These are phyloP conservation scores for Musa itinerans DNA, from an alignment of 176 grass and related monocot species.

Conservation along the genomic window DNA sequence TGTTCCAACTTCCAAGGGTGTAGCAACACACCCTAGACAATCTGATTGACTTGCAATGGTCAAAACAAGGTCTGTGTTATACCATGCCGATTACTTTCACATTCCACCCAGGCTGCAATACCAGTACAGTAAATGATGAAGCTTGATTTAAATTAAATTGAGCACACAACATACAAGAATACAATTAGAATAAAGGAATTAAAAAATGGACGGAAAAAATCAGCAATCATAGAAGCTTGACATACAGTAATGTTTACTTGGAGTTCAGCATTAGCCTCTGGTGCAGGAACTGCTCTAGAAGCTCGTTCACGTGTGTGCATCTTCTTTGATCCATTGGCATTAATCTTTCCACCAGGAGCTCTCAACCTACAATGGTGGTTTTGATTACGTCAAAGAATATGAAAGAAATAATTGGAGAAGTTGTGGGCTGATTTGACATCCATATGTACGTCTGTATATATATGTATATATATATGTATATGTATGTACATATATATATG, in stretches of 20 bases:
- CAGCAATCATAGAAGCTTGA: neutral
- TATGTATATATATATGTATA: too few relatives aligned
- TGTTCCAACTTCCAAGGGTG: too few relatives aligned
- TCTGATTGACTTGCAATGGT: too few relatives aligned
- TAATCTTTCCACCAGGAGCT: slow-evolving; percentile 10
- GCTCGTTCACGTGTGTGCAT: neutral
- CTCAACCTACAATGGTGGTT: neutral
- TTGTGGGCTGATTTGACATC: too few relatives aligned
- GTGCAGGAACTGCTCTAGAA: slow-evolving; percentile 11
- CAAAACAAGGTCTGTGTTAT: too few relatives aligned
- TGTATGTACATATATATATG: too few relatives aligned
- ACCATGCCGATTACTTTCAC: too few relatives aligned
- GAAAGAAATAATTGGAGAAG: slow-evolving; percentile 6
- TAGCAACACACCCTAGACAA: too few relatives aligned
- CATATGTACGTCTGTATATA: too few relatives aligned
- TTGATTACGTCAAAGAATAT: neutral
- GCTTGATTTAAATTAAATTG: too few relatives aligned
- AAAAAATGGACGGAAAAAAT: neutral
- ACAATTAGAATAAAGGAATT: neutral
- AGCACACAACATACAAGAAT: neutral
- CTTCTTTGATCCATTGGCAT: slow-evolving; percentile 14
- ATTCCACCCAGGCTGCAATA: too few relatives aligned
- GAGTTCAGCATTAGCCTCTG: slow-evolving; percentile 19
- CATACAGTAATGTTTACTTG: slow-evolving; percentile 12
- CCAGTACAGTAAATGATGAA: too few relatives aligned